phyloP scores from a whole-genome alignment of 2,329 filamentous ascomycete genomes.

The Westerdykella aurantiaca region DNA sequence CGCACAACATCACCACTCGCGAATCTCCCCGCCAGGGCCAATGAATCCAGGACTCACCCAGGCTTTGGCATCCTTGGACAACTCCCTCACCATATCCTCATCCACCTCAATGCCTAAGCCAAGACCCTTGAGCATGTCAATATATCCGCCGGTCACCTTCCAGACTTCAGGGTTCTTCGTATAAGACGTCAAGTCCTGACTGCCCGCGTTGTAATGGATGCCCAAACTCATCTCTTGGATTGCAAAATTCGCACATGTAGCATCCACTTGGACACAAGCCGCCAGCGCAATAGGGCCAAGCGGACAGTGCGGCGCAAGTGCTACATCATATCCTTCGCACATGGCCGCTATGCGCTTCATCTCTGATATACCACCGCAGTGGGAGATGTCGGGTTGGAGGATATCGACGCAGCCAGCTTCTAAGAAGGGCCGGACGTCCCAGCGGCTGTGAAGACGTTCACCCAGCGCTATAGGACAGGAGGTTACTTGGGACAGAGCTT shows the following conservation, averaged over 20 bases:
- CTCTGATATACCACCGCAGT: conserved; percentile 69
- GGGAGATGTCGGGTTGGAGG: conserved; percentile 66
- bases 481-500: conserved; percentile 52
- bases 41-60: conserved; percentile 64
- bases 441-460: conserved; percentile 64
- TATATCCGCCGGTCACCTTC: conserved; percentile 60
- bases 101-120: conserved; percentile 65
- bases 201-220: conserved; percentile 65
- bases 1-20: conserved; percentile 55
- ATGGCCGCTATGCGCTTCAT: conserved; percentile 63
- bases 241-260: conserved; percentile 55
- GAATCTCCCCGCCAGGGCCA: conserved; percentile 59
- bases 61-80: conserved; percentile 54
- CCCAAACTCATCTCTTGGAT: conserved; percentile 76
- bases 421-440: conserved; percentile 68
- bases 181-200: conserved; percentile 51
- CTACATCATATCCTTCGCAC: conserved; percentile 68
- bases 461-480: conserved; percentile 65
- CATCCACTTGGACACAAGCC: conserved; percentile 62
- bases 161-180: conserved; percentile 60
- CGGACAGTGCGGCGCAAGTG: conserved; percentile 68
- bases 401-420: conserved; percentile 64
- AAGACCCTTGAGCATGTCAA: conserved; percentile 54
- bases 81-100: conserved; percentile 59
- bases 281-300: conserved; percentile 68